A percentile compares a stretch with the other conserved stretches of the same genome.
Evolutionary conservation across 2,329 filamentous ascomycete species (phyloP).

Genomic region (Chaetoscypha palmicola): DNA sequence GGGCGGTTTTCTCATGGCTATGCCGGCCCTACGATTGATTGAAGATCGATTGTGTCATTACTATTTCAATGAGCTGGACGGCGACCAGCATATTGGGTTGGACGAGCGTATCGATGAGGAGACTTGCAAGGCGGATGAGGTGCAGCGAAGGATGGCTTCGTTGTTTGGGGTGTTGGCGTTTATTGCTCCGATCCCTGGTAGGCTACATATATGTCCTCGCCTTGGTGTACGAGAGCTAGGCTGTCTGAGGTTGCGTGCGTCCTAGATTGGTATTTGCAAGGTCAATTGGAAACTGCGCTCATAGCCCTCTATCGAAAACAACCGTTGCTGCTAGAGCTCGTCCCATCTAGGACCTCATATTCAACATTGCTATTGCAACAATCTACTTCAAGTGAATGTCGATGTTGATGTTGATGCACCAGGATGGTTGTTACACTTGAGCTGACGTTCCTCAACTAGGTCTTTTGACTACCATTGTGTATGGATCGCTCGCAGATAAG

Average conservation of each 20-base stretch:
- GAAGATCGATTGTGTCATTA: slow-evolving; percentile 37
- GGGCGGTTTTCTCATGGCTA: slow-evolving; percentile 28
- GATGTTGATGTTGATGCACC: neutral
- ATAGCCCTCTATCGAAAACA: too few relatives aligned
- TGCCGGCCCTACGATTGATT: slow-evolving; percentile 32
- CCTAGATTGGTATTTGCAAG: too few relatives aligned
- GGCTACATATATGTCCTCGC: slow-evolving; percentile 6
- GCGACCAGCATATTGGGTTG: slow-evolving; percentile 19
- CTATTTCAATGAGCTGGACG: slow-evolving; percentile 28
- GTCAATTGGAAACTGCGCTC: too few relatives aligned
- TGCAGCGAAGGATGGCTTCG: slow-evolving; percentile 34
- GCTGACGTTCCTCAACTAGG: too few relatives aligned
- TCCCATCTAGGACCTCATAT: too few relatives aligned
- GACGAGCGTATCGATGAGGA: slow-evolving; percentile 31
- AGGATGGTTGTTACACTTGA: neutral
- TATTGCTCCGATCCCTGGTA: slow-evolving; percentile 30
- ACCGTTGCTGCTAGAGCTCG: too few relatives aligned
- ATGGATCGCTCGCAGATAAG: slow-evolving; percentile 35
- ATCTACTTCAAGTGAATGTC: too few relatives aligned
- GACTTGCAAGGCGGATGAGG: slow-evolving; percentile 33
- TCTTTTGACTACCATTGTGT: slow-evolving; percentile 32
- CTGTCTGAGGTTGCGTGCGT: too few relatives aligned
- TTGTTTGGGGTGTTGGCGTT: slow-evolving; percentile 30
- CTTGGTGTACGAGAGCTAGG: too few relatives aligned
- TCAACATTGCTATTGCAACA: too few relatives aligned